phyloP scores from a whole-genome alignment of 805 yeast species.

The Candida nanaspora region DNA sequence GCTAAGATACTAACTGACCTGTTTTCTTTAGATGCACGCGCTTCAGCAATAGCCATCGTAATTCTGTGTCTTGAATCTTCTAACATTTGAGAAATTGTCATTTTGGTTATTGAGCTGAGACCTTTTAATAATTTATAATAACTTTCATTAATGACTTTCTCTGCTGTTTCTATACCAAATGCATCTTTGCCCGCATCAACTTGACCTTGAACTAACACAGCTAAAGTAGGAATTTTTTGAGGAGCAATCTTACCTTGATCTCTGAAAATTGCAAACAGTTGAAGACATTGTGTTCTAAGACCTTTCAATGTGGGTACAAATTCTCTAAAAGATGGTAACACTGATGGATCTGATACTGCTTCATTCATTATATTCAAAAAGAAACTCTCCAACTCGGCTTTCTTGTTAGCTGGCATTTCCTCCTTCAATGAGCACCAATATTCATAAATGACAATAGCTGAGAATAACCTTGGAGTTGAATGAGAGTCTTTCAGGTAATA shows the following conservation, averaged over 20 bases:
- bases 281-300: conserved; percentile 81
- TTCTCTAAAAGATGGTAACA: conserved; percentile 63
- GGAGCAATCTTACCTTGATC: conserved; percentile 70
- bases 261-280: conserved; percentile 69
- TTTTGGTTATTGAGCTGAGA: conserved; percentile 62
- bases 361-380: conserved; percentile 21
- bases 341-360: conserved; percentile 34
- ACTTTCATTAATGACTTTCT: conserved; percentile 53
- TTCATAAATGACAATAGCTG: conserved; percentile 66
- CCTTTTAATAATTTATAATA: conserved; percentile 58
- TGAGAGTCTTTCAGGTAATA: conserved; percentile 50
- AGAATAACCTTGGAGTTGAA: conserved; percentile 73
- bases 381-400: not conserved
- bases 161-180: conserved; percentile 73
- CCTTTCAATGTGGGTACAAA: conserved; percentile 80
- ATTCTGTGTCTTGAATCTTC: conserved; percentile 76
- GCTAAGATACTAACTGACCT: conserved; percentile 61
- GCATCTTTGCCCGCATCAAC: conserved; percentile 92
- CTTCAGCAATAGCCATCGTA: conserved; percentile 57
- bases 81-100: conserved; percentile 62
- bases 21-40: conserved; percentile 41
- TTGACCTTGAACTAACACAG: conserved; percentile 91
- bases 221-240: conserved; percentile 69
- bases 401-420: conserved; percentile 9
- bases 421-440: conserved; percentile 36